Evolutionary conservation across 805 yeast species (phyloP), one percentile per base, ranked within the genome.

Genomic region (Saccharomyces jurei): DNA sequence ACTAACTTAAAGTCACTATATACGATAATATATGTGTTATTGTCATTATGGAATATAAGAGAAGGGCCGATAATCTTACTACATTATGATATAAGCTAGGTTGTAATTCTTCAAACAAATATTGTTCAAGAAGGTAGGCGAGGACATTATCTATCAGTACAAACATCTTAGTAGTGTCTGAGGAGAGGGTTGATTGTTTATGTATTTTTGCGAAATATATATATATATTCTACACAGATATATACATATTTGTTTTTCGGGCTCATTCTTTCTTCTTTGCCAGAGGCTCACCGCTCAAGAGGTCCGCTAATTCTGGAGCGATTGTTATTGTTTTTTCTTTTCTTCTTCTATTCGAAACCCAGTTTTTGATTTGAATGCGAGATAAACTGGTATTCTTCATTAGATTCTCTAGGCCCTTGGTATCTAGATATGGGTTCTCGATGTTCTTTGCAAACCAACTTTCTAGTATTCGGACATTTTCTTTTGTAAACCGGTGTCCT

Each of bases 341-440:
- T 50, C 68, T 56, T 46, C 68, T 58, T 54, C 66, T 58, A 50
- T 65, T 65, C 8, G 67, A 60, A 13, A 63, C 54, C 68, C 68
- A 65, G 44, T 65, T 63, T 52, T 62, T 59, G n/a, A 65, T 57
- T 51, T 65, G 68, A 14, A 54, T 52, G 28, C 53, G 54, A 6
- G 66, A 58, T 13, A 64, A 52, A 6, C 50, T 44, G 21, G 68
- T 64, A 17, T 50, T 52, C 9, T 25, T 32, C 41, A 50, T 51
- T 10, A 63, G 49, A 11, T 9, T 14, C 36, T 41, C 50, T 13
- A 59, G 31, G 46, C 57, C 52, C 17, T 48, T 48, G 26, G 54
- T 54, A 44, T 56, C 54, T 48, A 60, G 54, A 50, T 64, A 64
- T 48, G 66, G 68, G 29, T 56, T 55, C 14, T 54, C 41, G 17